A percentile compares a stretch with the other conserved stretches of the same genome.
phyloP scores from a whole-genome alignment of 2,329 filamentous ascomycete genomes.

The Botrytis hyacinthi region DNA sequence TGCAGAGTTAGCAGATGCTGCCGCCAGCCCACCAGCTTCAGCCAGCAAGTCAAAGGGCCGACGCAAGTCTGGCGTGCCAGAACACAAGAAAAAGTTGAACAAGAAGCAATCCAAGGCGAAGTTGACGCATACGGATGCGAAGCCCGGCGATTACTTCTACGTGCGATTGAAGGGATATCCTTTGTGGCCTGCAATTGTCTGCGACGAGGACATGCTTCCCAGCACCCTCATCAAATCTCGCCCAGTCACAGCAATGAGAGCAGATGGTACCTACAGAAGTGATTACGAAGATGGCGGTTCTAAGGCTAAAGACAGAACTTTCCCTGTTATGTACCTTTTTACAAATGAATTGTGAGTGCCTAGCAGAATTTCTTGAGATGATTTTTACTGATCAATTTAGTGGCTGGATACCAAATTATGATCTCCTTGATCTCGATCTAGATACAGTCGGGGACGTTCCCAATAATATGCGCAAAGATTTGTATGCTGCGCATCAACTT shows the following conservation, averaged over 20 bases:
- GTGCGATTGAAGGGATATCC: conserved; percentile 94
- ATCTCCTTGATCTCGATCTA: conserved; percentile 73
- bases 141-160: conserved; percentile 89
- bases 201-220: conserved; percentile 92
- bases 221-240: conserved; percentile 71
- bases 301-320: conserved; percentile 79
- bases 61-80: conserved; percentile 72
- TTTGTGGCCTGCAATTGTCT: conserved; percentile 91
- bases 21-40: conserved; percentile 43
- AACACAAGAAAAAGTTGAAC: conserved; percentile 76
- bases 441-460: conserved; percentile 68
- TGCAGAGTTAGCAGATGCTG: conserved; percentile 37
- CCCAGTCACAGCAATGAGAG: conserved; percentile 77
- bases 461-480: conserved; percentile 73
- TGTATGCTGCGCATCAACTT: conserved; percentile 76
- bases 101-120: conserved; percentile 79
- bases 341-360: conserved; percentile 94
- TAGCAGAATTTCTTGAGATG: conserved; percentile 15
- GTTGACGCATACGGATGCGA: conserved; percentile 70
- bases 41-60: conserved; percentile 51
- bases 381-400: conserved; percentile 47
- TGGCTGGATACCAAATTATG: conserved; percentile 86
- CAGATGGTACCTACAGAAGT: conserved; percentile 83
- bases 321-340: conserved; percentile 89
- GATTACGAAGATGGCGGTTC: conserved; percentile 87